phyloP scores from a whole-genome alignment of 148 eudicot species.

The Chenopodium suecicum region DNA sequence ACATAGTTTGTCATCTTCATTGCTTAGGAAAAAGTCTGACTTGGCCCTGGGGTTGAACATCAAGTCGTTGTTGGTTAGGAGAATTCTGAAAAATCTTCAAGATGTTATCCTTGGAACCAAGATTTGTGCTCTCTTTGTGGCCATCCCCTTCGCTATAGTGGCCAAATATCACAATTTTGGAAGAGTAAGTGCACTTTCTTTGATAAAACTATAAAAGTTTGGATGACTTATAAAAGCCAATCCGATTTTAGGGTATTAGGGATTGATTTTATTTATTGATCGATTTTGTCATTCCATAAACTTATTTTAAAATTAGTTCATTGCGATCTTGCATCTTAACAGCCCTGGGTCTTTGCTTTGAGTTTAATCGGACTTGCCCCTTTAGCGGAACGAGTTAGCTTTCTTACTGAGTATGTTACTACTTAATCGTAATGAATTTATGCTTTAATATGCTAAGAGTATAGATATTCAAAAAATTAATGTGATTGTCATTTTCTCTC shows the following conservation, averaged over 20 bases:
- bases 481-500: constrained; percentile 13
- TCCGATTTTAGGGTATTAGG: not conserved
- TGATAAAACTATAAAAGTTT: not conserved
- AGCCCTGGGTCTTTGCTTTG: constrained; percentile 71
- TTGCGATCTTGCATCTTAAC: constrained; percentile 17
- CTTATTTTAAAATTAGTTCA: not conserved
- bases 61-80: constrained; percentile 33
- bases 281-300: not conserved
- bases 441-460: not conserved
- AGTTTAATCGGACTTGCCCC: constrained; percentile 77
- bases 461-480: not conserved
- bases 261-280: not conserved
- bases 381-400: constrained; percentile 78
- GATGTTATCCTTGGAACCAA: constrained; percentile 64
- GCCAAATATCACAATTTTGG: constrained; percentile 51
- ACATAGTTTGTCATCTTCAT: constrained; percentile 40
- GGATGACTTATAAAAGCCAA: not conserved
- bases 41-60: constrained; percentile 22
- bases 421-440: not conserved
- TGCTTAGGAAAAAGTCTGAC: constrained; percentile 44
- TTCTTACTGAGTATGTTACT: constrained; percentile 70
- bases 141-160: constrained; percentile 59
- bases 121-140: constrained; percentile 58
- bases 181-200: constrained; percentile 41
- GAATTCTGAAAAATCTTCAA: constrained; percentile 38